Evolutionary conservation across 2,329 filamentous ascomycete genomes (phyloP), one percentile per base, ranked within the genome.

Genomic region (Trichoderma polysporum): DNA sequence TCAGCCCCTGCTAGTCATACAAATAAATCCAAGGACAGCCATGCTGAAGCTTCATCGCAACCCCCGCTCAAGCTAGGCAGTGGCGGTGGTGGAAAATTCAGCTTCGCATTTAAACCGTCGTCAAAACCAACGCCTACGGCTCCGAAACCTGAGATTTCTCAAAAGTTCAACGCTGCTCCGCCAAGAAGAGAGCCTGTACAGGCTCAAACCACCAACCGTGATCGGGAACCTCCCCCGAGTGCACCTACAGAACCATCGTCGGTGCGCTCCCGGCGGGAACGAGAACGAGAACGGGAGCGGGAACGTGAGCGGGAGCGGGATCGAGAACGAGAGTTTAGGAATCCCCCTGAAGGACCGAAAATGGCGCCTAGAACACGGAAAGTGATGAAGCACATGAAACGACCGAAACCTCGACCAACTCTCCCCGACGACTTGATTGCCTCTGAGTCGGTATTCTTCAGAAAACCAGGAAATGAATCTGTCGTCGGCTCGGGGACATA

Each of bases 381-480:
- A 75, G 85, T 90, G 39, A 90, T 86, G 75, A 90, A 86, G 78
- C 88, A 88, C 3, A 84, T 91, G 77, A 91, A 85, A 75, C 87
- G 90, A 33, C 80, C 88, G 13, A 95, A 93, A 74, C 83, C 88
- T 54, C 88, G 89, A 61, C 93, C 92, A 2, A 86, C 83, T 5
- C 80, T 98, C 1, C 81, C 90, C 0, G 81, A 88, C 27, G 92
- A 97, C 35, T 87, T 94, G 72, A 87, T 88, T 12, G 82, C 84
- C 6, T 97, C 94, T 0, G 91, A 94, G 53, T 97, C 94, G 0
- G 93, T 98, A 3, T 98, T 96, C 78, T 97, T 91, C 80, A 86
- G 94, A 70, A 98, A 97, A 76, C 94, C 94, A 1, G 94, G 94
- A n/a, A 97, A 98, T 72, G 94, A 97, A 76, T 98, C 94, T 0